These are phyloP conservation scores for Penicillium hesseltinei DNA, from an alignment of 2,329 filamentous ascomycete species.

Conservation along the genomic window DNA sequence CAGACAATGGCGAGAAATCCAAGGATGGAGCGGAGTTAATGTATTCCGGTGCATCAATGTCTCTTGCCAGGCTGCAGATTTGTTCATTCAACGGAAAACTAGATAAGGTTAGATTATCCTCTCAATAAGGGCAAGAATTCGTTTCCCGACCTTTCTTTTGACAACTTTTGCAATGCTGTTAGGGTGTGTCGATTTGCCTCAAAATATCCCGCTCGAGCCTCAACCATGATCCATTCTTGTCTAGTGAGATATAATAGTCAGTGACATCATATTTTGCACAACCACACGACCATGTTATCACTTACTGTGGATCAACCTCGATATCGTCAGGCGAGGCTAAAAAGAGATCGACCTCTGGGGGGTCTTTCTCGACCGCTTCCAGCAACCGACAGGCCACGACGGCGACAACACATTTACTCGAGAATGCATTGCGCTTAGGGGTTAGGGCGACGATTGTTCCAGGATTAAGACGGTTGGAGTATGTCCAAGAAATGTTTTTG, in stretches of 20 bases:
- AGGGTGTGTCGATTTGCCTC: slow-evolving; percentile 74
- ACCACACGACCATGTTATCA: no score
- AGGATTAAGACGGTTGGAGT: slow-evolving; percentile 57
- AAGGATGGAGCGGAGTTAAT: slow-evolving; percentile 49
- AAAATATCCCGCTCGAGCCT: slow-evolving; percentile 70
- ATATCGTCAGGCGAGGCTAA: slow-evolving; percentile 62
- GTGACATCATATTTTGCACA: neutral
- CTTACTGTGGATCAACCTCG: slow-evolving; percentile 63
- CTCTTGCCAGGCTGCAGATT: slow-evolving; percentile 38
- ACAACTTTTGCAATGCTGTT: slow-evolving; percentile 66
- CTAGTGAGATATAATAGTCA: neutral
- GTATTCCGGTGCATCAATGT: slow-evolving; percentile 54
- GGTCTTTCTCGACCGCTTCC: slow-evolving; percentile 60
- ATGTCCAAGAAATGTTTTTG: slow-evolving; percentile 67
- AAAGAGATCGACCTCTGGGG: slow-evolving; percentile 72
- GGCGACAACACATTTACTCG: slow-evolving; percentile 65
- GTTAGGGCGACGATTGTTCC: slow-evolving; percentile 58
- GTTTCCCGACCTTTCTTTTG: slow-evolving; percentile 49
- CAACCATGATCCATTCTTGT: slow-evolving; percentile 74
- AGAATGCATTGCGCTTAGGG: slow-evolving; percentile 59
- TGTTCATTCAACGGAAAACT: slow-evolving; percentile 48
- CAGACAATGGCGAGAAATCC: slow-evolving; percentile 51
- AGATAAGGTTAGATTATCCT: slow-evolving; percentile 2
- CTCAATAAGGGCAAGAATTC: neutral
- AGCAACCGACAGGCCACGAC: slow-evolving; percentile 69